Base-by-base conservation (phyloP, 2,329 filamentous ascomycete species). In the Cercospora zeae-maydis region DNA sequence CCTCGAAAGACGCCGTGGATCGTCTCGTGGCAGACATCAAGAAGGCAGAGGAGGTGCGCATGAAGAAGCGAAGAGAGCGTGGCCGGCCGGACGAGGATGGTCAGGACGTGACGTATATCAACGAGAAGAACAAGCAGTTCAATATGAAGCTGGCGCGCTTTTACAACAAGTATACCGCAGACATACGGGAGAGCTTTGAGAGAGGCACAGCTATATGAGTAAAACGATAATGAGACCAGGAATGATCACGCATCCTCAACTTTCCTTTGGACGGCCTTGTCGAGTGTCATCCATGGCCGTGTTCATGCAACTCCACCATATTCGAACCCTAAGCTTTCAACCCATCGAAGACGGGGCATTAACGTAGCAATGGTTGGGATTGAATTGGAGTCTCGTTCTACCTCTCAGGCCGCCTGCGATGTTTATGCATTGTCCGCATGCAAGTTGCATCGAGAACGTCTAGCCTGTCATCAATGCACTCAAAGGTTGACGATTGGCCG, bases 41-140 rank as follows among this genome's bases (percentile, higher is more conserved):
- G 74, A 93, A 93, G 80, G 92, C 93, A 1, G 95, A 99, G 78
- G 92, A 96, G 71, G 84, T 87, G 58, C 83, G 92, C 57, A 75
- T 96, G 73, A 96, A 93, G 84, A 96, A 96, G 81, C 84, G 92
- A 71, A 88, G 86, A 75, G 91, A 96, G 68, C 84, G 92, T 58
- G 87, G 90, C 75, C 85, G 86, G 11, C 85, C 88, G 75, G 78
- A 80, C 42, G 92, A 93, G 63, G 92, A 96, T 67, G 90, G 93
- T 53, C 89, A 87, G 30, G 95, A 99, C 77, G 90, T 98, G 71
- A 98, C 93, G 7, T 98, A 96, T 79, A 99, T 99, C 85, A 99
- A 99, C 80, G 92, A 97, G 80, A 97, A 99, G 88, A 99, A 99
- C 83, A 98, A 98, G 83, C 92, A 97, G 83, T 99, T 99, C 82